Evolutionary conservation across 2,329 filamentous ascomycete species (phyloP), one percentile per base, ranked within the genome.

Genomic region (Mycocentrospora acerina): DNA sequence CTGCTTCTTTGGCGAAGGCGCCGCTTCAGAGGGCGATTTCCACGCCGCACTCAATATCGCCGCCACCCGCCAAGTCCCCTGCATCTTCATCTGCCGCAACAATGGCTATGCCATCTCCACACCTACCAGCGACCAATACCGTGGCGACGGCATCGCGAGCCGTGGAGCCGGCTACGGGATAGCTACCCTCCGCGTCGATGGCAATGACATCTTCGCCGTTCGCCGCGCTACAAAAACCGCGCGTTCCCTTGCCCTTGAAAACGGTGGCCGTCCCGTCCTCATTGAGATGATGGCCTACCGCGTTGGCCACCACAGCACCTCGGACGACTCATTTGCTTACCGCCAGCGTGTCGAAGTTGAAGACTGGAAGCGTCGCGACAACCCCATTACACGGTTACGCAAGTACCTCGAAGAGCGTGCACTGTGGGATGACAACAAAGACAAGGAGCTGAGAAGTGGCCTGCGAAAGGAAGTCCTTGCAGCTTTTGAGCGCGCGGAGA

Each of bases 251-350:
- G 90, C 91, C 0, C 76, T 97, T 3, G 74, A 85, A 39, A 82
- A 88, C 29, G 88, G 88, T n/a, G 87, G 88, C 4, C 82, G 80
- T 47, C 90, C 89, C 0, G 80, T 98, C 0, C 73, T 98, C 7
- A 85, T 98, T 27, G 93, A 98, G 70, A 90, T 90, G 39, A 95
- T 98, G 88, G 91, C 88, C 16, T 98, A 98, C 70, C 89, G 93
- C n/a, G 90, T 97, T 29, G 91, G 88, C 6, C 90, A 98, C 64
- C 93, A 98, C 72, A 95, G 89, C 68, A 98, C 93, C 1, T 93
- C 87, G 0, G 93, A 98, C 62, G 93, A 98, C 70, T 93, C 87
- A 17, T 98, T 96, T 60, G 93, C 93, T 1, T 98, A 98, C 71
- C 86, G 93, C 7, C 90, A 90, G 2, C 82, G 86, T 17, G 83